These are phyloP conservation scores for Vachellia collinsii DNA, from an alignment of 306 rosid genomes.

Conservation along the genomic window DNA sequence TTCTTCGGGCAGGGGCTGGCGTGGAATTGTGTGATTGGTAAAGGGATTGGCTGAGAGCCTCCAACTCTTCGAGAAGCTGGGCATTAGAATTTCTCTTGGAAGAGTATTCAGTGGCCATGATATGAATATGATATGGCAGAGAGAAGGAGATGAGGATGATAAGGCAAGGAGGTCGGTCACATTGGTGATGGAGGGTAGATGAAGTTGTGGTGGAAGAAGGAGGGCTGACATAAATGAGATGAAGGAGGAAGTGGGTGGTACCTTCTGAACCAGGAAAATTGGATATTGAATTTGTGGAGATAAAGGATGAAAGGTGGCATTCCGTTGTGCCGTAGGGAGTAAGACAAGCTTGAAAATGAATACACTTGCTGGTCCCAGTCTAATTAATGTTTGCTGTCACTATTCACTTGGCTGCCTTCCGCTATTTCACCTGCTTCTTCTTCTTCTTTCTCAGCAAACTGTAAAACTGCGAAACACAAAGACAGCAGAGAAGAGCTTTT, in stretches of 20 bases:
- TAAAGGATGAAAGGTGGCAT: slow-evolving; percentile 52
- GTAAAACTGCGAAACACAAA: neutral
- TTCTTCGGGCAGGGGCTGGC: slow-evolving; percentile 60
- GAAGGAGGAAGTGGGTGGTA: slow-evolving; percentile 43
- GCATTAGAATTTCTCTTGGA: slow-evolving; percentile 60
- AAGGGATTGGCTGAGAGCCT: slow-evolving; percentile 83
- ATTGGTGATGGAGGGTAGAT: slow-evolving; percentile 31
- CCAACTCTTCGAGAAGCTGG: slow-evolving; percentile 79
- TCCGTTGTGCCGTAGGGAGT: slow-evolving; percentile 27
- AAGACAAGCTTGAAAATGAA: slow-evolving; percentile 46
- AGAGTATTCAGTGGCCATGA: slow-evolving; percentile 57
- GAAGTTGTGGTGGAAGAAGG: slow-evolving; percentile 39
- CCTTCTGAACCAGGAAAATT: slow-evolving; percentile 54
- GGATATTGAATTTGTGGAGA: slow-evolving; percentile 50
- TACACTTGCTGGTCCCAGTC: slow-evolving; percentile 44
- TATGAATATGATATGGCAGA: neutral
- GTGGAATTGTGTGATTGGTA: slow-evolving; percentile 58
- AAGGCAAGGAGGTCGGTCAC: slow-evolving; percentile 30
- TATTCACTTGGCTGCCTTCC: neutral
- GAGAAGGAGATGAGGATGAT: slow-evolving; percentile 28
- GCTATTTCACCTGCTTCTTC: neutral
- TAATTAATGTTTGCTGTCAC: slow-evolving; percentile 35
- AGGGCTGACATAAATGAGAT: slow-evolving; percentile 36
- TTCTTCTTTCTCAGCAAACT: neutral
- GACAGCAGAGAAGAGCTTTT: no score